A percentile compares a stretch with the other conserved stretches of the same genome.
Evolutionary conservation across 768 basidiomycete species (phyloP).

Genomic region (Boletellus ananiceps): DNA sequence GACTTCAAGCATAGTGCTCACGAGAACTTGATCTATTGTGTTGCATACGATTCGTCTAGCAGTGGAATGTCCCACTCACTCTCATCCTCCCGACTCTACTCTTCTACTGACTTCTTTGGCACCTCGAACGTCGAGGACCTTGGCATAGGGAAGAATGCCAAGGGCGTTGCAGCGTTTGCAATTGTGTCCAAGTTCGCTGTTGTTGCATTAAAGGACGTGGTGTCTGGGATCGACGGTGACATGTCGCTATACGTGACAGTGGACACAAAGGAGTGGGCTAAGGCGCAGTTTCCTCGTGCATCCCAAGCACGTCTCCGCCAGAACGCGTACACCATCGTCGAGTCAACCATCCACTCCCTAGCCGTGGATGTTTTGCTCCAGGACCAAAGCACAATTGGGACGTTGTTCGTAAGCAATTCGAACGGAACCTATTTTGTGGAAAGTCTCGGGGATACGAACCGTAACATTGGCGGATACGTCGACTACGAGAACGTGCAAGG

Average conservation of each 20-base stretch:
- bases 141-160: conserved; percentile 79
- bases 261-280: conserved; percentile 81
- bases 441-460: conserved; percentile 87
- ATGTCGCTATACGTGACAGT: conserved; percentile 85
- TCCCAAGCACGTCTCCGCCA: conserved; percentile 73
- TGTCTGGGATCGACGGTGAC: conserved; percentile 52
- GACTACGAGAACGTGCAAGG: conserved; percentile 90
- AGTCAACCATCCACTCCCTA: conserved; percentile 89
- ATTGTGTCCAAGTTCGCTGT: conserved; percentile 92
- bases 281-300: conserved; percentile 90
- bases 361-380: conserved; percentile 89
- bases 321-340: conserved; percentile 95
- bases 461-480: conserved; percentile 83
- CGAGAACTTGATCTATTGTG: conserved; percentile 79
- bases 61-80: conserved; percentile 40
- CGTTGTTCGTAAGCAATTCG: conserved; percentile 91
- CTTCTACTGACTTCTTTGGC: conserved; percentile 81
- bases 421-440: conserved; percentile 95
- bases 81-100: conserved; percentile 67
- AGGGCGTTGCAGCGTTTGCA: conserved; percentile 89
- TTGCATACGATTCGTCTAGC: conserved; percentile 70
- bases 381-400: conserved; percentile 65
- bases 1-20: conserved; percentile 80
- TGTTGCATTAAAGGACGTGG: conserved; percentile 76
- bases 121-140: conserved; percentile 69